Evolutionary conservation across 306 rosid species (phyloP).

Genomic region (Corylus heterophylla): DNA sequence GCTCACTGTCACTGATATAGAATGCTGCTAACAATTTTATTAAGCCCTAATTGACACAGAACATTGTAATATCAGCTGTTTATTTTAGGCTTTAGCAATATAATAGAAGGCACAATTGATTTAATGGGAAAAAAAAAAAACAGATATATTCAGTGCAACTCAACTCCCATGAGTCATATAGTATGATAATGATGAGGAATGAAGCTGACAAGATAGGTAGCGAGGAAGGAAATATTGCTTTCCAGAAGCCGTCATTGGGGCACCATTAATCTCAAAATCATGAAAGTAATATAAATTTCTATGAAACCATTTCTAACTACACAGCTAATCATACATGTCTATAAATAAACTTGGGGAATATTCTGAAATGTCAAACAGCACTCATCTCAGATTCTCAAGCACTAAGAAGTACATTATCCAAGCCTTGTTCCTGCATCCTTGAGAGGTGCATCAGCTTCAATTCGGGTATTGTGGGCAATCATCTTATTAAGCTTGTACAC

Average conservation of each 20-base stretch:
- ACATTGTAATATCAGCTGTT: background rate
- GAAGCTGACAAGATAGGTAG: background rate
- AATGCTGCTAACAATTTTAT: background rate
- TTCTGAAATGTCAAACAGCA: constrained; percentile 16
- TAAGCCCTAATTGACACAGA: background rate
- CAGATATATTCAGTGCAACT: background rate
- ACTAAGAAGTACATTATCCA: background rate
- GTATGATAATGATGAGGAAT: background rate
- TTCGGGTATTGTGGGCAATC: background rate
- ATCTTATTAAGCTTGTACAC: constrained; percentile 21
- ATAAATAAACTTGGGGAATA: constrained; percentile 14
- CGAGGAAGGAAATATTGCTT: background rate
- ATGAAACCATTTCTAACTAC: constrained; percentile 26
- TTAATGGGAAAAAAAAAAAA: background rate
- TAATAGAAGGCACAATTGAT: background rate
- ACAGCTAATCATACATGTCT: constrained; percentile 27
- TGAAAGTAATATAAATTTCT: constrained; percentile 14
- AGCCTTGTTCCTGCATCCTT: background rate
- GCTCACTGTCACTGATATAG: background rate
- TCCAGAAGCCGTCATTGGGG: background rate
- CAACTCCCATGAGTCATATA: background rate
- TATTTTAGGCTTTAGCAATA: too few species aligned
- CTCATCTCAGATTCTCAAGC: constrained; percentile 1
- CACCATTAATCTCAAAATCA: background rate
- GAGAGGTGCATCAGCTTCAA: background rate